A percentile compares a stretch with the other conserved stretches of the same genome.
These are phyloP conservation scores for Intubia oerlemansii DNA, from an alignment of 2,329 filamentous ascomycete genomes.

Conservation along the genomic window DNA sequence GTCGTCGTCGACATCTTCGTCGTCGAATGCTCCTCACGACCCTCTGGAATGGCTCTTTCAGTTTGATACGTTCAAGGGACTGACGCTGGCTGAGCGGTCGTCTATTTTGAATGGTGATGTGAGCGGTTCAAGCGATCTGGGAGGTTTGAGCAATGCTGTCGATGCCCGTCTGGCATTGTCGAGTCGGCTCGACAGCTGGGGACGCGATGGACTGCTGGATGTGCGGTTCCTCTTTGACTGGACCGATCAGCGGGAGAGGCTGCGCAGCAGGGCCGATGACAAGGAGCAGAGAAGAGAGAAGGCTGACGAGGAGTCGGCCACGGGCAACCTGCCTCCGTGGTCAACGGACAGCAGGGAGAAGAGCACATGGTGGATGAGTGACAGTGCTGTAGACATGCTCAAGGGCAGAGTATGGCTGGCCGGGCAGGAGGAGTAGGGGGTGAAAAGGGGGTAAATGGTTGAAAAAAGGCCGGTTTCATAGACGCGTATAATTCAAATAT, in stretches of 20 bases:
- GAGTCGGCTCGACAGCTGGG: slow-evolving; percentile 19
- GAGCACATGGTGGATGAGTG: slow-evolving; percentile 30
- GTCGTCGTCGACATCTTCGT: background rate
- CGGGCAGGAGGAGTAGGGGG: slow-evolving; percentile 12
- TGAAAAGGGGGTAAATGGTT: no score
- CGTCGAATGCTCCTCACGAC: slow-evolving; percentile 7
- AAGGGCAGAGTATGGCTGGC: slow-evolving; percentile 33
- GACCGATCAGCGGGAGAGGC: slow-evolving; percentile 22
- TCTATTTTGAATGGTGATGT: slow-evolving; percentile 26
- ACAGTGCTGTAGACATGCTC: slow-evolving; percentile 30
- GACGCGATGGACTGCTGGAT: slow-evolving; percentile 22
- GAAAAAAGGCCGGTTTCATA: no score
- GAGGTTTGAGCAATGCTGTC: slow-evolving; percentile 24
- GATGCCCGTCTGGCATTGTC: slow-evolving; percentile 53
- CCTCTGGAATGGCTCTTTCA: slow-evolving; percentile 59
- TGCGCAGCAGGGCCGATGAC: no score
- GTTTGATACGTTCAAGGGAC: slow-evolving; percentile 29
- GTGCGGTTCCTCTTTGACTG: slow-evolving; percentile 33
- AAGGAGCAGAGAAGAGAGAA: slow-evolving; percentile 4
- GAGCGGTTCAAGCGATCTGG: slow-evolving; percentile 16
- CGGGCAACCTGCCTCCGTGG: background rate
- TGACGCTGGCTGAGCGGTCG: slow-evolving; percentile 44
- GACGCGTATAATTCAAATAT: no score
- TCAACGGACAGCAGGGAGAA: slow-evolving; percentile 9
- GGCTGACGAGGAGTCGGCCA: background rate